A percentile compares a stretch with the other conserved stretches of the same genome.
phyloP scores from a whole-genome alignment of 805 yeast genomes.

The Maudiozyma saulgeensis region DNA sequence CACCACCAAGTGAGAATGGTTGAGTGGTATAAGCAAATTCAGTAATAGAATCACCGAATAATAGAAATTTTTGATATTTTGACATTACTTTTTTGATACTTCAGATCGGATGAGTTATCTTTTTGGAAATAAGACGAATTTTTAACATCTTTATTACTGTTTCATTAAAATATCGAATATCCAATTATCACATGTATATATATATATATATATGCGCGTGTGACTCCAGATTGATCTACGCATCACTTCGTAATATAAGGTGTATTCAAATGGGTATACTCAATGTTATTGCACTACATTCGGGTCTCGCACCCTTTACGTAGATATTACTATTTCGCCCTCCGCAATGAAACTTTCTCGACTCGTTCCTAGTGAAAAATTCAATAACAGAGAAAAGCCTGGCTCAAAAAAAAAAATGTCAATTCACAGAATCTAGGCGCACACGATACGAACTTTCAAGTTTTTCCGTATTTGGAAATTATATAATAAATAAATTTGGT shows the following conservation, averaged over 20 bases:
- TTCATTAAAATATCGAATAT: too few relatives aligned
- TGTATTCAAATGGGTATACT: too few relatives aligned
- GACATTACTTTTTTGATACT: not conserved
- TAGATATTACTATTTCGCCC: not conserved
- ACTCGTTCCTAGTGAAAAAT: too few relatives aligned
- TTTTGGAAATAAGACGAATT: too few relatives aligned
- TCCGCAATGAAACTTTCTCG: too few relatives aligned
- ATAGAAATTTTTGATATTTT: slow-evolving; percentile 33
- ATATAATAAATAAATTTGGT: not conserved
- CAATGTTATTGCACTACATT: not conserved
- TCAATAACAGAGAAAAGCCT: too few relatives aligned
- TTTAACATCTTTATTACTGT: too few relatives aligned
- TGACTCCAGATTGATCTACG: too few relatives aligned
- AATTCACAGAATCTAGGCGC: not conserved
- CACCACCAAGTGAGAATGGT: slow-evolving; percentile 44
- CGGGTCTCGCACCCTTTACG: not conserved
- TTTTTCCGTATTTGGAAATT: not conserved
- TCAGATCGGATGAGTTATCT: not conserved
- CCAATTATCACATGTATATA: too few relatives aligned
- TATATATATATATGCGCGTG: too few relatives aligned
- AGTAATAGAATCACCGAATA: slow-evolving; percentile 13
- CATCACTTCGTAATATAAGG: too few relatives aligned
- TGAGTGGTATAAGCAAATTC: slow-evolving; percentile 39
- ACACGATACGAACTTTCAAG: slow-evolving; percentile 1
- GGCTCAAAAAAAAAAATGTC: too few relatives aligned